Evolutionary conservation across 805 yeast genomes (phyloP).

Genomic region (Kuraishia molischiana): DNA sequence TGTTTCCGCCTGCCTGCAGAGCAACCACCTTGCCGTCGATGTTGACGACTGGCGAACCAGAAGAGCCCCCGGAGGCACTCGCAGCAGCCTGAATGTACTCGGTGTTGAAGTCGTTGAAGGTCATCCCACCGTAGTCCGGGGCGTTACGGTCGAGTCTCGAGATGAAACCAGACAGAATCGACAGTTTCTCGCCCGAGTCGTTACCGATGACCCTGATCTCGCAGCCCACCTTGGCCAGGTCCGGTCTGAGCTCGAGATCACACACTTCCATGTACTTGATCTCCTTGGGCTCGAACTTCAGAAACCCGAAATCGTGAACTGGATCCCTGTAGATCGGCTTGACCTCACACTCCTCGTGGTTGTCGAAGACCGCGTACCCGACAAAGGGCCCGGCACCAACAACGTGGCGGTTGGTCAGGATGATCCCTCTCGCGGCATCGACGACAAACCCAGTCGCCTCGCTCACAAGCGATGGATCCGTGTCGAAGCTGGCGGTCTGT

Average conservation of each 20-base stretch:
- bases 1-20: constrained; percentile 87
- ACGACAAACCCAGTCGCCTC: constrained; percentile 97
- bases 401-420: constrained; percentile 87
- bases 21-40: constrained; percentile 84
- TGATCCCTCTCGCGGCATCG: constrained; percentile 71
- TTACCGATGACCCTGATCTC: constrained; percentile 94
- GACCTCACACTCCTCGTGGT: constrained; percentile 88
- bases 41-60: constrained; percentile 94
- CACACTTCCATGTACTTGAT: constrained; percentile 68
- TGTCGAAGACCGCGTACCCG: constrained; percentile 88
- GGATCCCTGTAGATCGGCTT: constrained; percentile 87
- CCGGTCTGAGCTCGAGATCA: constrained; percentile 65
- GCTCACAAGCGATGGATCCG: constrained; percentile 68
- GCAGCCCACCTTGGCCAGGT: constrained; percentile 80
- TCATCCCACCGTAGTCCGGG: constrained; percentile 82
- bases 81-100: constrained; percentile 96
- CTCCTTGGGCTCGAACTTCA: constrained; percentile 61
- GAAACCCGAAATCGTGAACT: constrained; percentile 89
- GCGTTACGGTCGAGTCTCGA: constrained; percentile 86
- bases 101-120: constrained; percentile 89
- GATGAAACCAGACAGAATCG: constrained; percentile 81
- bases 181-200: constrained; percentile 90
- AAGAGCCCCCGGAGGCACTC: constrained; percentile 90
- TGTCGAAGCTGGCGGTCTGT: constrained; percentile 79
- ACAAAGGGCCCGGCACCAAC: constrained; percentile 93